These are phyloP conservation scores for Lodderomyces theae DNA, from an alignment of 1,139 yeast genomes.

Conservation along the genomic window DNA sequence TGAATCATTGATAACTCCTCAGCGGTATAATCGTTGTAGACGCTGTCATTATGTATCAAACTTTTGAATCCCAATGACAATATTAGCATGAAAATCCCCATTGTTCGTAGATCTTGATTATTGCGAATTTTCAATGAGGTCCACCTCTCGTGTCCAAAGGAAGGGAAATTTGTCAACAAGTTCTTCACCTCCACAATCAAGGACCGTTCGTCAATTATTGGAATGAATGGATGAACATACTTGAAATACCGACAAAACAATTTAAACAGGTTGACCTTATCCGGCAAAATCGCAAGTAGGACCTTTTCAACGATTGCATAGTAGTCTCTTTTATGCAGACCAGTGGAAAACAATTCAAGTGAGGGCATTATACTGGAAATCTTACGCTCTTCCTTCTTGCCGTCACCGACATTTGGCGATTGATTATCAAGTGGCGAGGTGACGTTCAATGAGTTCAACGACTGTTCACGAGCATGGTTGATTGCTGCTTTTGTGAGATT, in stretches of 20 bases:
- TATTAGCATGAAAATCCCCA: slow-evolving; percentile 33
- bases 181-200: slow-evolving; percentile 26
- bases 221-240: slow-evolving; percentile 41
- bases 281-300: slow-evolving; percentile 32
- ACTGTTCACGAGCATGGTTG: background rate
- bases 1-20: slow-evolving; percentile 29
- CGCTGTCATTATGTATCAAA: slow-evolving; percentile 36
- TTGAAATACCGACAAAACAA: slow-evolving; percentile 38
- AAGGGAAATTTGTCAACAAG: slow-evolving; percentile 30
- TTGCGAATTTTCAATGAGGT: slow-evolving; percentile 24
- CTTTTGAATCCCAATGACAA: slow-evolving; percentile 41
- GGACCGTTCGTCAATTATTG: slow-evolving; percentile 33
- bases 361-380: slow-evolving; percentile 22
- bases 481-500: background rate
- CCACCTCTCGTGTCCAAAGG: slow-evolving; percentile 20
- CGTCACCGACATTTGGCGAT: slow-evolving; percentile 8
- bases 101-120: slow-evolving; percentile 31
- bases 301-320: slow-evolving; percentile 30
- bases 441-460: background rate
- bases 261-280: slow-evolving; percentile 25
- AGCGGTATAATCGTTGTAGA: slow-evolving; percentile 26
- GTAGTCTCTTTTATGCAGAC: slow-evolving; percentile 22
- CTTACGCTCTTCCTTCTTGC: slow-evolving; percentile 9
- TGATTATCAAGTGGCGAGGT: slow-evolving; percentile 9
- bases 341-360: slow-evolving; percentile 19